A percentile compares a stretch with the other conserved stretches of the same genome.
These are phyloP conservation scores for Curvularia sp. DNA, from an alignment of 2,329 filamentous ascomycete species.

Conservation along the genomic window DNA sequence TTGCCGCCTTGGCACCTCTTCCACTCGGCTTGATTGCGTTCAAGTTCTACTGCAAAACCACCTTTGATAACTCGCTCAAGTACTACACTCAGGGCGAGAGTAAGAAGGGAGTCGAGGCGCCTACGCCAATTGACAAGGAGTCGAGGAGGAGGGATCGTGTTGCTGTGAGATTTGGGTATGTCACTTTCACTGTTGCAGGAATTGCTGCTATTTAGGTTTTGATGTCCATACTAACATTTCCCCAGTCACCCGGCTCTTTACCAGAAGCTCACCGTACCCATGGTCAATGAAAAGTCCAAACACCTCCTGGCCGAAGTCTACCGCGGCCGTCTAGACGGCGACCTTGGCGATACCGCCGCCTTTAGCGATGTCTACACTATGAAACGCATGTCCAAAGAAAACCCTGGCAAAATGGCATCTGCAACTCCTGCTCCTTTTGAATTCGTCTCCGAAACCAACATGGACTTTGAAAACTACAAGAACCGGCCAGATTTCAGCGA, in stretches of 20 bases:
- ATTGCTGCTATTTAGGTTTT: too few relatives aligned
- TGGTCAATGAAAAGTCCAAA: slow-evolving; percentile 91
- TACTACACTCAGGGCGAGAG: slow-evolving; percentile 75
- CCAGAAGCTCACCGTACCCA: slow-evolving; percentile 87
- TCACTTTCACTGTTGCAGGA: background rate
- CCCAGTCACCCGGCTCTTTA: slow-evolving; percentile 82
- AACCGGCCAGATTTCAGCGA: slow-evolving; percentile 86
- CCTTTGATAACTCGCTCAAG: slow-evolving; percentile 80
- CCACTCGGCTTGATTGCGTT: slow-evolving; percentile 81
- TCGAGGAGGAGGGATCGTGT: slow-evolving; percentile 68
- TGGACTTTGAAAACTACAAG: slow-evolving; percentile 93
- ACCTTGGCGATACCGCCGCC: slow-evolving; percentile 64
- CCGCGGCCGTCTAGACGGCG: slow-evolving; percentile 76
- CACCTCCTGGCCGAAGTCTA: slow-evolving; percentile 88
- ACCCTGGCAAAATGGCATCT: slow-evolving; percentile 61
- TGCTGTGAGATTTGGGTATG: slow-evolving; percentile 72
- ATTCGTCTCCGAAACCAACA: slow-evolving; percentile 81
- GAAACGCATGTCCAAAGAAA: slow-evolving; percentile 73
- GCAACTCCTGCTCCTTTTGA: slow-evolving; percentile 71
- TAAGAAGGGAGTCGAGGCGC: slow-evolving; percentile 59
- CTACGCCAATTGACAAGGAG: slow-evolving; percentile 53
- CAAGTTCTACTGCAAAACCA: slow-evolving; percentile 80
- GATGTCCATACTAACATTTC: background rate
- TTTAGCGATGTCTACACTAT: slow-evolving; percentile 85
- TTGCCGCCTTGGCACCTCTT: slow-evolving; percentile 74